Evolutionary conservation across 108 stramenopile species (phyloP).

Genomic region (Nannochloropsis granulata): DNA sequence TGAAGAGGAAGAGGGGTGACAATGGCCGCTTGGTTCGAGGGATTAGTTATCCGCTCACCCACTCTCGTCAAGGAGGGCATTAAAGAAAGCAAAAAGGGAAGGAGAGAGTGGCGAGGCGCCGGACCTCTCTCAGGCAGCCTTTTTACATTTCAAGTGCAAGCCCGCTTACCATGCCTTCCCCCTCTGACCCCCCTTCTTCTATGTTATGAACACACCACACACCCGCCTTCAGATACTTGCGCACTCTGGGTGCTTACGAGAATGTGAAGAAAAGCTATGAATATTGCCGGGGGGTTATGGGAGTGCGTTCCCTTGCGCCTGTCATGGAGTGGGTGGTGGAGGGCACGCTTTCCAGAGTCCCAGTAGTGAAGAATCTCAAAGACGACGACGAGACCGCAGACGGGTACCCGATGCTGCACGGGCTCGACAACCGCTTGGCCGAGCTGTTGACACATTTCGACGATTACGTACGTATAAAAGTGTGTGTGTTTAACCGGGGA

Average conservation of each 20-base stretch:
- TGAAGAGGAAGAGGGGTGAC: too few species aligned
- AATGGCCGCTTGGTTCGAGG: too few species aligned
- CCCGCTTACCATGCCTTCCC: too few species aligned
- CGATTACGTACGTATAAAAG: neutral
- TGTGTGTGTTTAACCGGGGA: too few species aligned
- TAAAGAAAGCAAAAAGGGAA: too few species aligned
- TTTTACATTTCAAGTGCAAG: too few species aligned
- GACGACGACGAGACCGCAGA: neutral
- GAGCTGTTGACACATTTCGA: neutral
- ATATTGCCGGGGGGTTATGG: neutral
- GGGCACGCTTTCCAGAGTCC: neutral
- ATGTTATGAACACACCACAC: too few species aligned
- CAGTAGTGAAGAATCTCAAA: neutral
- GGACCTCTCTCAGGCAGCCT: too few species aligned
- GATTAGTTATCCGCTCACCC: too few species aligned
- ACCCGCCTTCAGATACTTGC: neutral
- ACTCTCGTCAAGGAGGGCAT: too few species aligned
- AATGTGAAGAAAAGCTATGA: neutral
- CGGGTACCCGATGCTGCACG: neutral
- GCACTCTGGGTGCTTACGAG: neutral
- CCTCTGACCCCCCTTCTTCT: too few species aligned
- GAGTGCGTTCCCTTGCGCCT: neutral
- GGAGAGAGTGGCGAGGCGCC: too few species aligned
- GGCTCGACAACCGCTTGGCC: neutral
- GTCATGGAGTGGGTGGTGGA: neutral